Percentiles rank a stretch among this genome's conserved stretches.
Evolutionary conservation across 495 filamentous ascomycete genomes (phyloP).

Genomic region (Neurospora pannonica): DNA sequence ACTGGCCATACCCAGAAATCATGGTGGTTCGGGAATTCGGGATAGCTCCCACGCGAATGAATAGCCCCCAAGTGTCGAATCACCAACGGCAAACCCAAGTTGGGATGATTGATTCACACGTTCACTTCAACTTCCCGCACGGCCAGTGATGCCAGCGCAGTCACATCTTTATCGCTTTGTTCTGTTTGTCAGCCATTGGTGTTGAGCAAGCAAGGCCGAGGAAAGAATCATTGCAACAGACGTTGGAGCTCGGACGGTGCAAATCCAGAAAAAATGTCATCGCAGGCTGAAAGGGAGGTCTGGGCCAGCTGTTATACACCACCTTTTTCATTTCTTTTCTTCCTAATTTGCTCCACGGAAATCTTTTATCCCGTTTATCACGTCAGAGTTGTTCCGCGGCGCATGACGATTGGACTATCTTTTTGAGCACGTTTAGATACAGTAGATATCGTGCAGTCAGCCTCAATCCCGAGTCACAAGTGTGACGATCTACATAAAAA

Average conservation of each 20-base stretch:
- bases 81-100: background rate
- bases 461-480: background rate
- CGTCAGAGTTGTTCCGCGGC: background rate
- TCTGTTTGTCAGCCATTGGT: background rate
- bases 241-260: background rate
- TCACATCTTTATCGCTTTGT: background rate
- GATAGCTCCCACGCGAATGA: background rate
- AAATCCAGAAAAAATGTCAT: background rate
- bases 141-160: background rate
- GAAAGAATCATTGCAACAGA: background rate
- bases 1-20: background rate
- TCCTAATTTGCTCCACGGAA: background rate
- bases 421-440: background rate
- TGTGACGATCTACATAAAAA: background rate
- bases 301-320: background rate
- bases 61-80: background rate
- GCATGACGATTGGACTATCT: background rate
- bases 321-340: background rate
- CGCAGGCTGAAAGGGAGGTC: background rate
- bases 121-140: background rate
- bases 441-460: background rate
- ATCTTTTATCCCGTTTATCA: background rate
- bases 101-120: background rate
- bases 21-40: background rate
- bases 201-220: background rate